Base-by-base conservation (phyloP, 2,329 filamentous ascomycete genomes). In the Pseudogymnoascus sp. region DNA sequence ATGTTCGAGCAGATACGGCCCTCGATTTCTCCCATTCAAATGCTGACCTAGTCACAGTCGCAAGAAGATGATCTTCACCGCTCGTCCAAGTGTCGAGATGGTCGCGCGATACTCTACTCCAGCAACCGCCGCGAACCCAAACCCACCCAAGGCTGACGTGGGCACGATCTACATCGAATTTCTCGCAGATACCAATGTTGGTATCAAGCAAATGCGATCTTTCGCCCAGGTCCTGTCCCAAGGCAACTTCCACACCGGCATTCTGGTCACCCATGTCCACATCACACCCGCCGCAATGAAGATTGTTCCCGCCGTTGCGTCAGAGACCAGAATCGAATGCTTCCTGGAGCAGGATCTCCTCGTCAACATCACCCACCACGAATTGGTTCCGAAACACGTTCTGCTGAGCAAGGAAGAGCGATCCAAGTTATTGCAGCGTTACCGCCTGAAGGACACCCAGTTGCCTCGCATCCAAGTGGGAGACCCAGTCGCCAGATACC, bases 341-440 rank as follows among this genome's bases (percentile, higher is more conserved):
- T 99, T 99, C 80, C 85, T 93, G 71, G 95, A 98, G 81, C 90
- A 95, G 76, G 95, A 99, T 78, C 79, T 99, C 71, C 83, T 98
- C 66, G 93, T 99, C 77, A 99, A 99, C 79, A 98, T 99, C 77
- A 98, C 93, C 65, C 90, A 93, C 76, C 95, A 99, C 79, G 93
- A 98, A 78, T 84, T 99, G 64, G 95, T 99, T 31, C 95, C 95
- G 51, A 92, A 90, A 75, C 95, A 99, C 75, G 88, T 98, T 39
- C 79, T 98, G 66, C 85, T 99, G 64, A 96, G 91, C 72, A 84
- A 87, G 54, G 92, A 96, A 72, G 95, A 99, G 81, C 97, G 97
- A 84, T 79, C 80, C 57, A 89, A 90, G 39, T 79, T 99, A 72
- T 82, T 99, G 66, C 87, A 92, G 78, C 83, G 95, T 67, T 99